These are phyloP conservation scores for Cyberlindnera americana DNA, from an alignment of 805 yeast species.

Conservation along the genomic window DNA sequence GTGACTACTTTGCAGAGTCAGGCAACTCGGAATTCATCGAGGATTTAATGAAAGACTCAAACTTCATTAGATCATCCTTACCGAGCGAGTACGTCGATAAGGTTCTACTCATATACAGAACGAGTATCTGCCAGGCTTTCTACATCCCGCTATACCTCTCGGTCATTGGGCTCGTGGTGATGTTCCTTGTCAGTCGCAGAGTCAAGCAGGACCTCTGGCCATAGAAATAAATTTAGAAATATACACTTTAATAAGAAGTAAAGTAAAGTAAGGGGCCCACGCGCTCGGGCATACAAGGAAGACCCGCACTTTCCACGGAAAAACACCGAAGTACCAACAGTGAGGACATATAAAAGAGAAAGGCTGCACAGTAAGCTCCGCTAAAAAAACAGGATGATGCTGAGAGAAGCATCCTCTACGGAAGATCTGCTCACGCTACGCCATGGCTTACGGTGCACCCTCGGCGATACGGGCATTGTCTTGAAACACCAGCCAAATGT, in stretches of 20 bases:
- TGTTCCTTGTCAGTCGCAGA: slow-evolving; percentile 14
- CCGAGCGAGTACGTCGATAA: slow-evolving; percentile 11
- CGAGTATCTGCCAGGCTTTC: slow-evolving; percentile 16
- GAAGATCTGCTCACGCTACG: slow-evolving; percentile 2
- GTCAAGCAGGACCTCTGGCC: slow-evolving; percentile 10
- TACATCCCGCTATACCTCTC: slow-evolving; percentile 17
- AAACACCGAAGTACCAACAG: too few relatives aligned
- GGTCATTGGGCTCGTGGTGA: slow-evolving; percentile 11
- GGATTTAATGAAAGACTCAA: slow-evolving; percentile 18
- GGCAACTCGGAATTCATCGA: slow-evolving; percentile 5
- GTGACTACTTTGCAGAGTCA: slow-evolving; percentile 23
- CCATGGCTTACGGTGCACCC: slow-evolving; percentile 24
- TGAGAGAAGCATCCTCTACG: slow-evolving; percentile 3
- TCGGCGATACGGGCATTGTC: slow-evolving; percentile 33
- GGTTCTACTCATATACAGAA: slow-evolving; percentile 18
- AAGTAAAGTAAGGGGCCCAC: too few relatives aligned
- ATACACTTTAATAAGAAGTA: too few relatives aligned
- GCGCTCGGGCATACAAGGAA: too few relatives aligned
- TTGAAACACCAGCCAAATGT: slow-evolving; percentile 28
- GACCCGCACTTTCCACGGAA: too few relatives aligned
- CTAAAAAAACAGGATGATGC: too few relatives aligned
- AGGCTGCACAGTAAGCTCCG: too few relatives aligned
- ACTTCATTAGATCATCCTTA: slow-evolving; percentile 14
- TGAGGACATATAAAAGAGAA: too few relatives aligned
- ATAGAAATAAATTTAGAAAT: too few relatives aligned